Conservation (phyloP, 306 rosid genomes). For the Dalbergia cochinchinensis region DNA sequence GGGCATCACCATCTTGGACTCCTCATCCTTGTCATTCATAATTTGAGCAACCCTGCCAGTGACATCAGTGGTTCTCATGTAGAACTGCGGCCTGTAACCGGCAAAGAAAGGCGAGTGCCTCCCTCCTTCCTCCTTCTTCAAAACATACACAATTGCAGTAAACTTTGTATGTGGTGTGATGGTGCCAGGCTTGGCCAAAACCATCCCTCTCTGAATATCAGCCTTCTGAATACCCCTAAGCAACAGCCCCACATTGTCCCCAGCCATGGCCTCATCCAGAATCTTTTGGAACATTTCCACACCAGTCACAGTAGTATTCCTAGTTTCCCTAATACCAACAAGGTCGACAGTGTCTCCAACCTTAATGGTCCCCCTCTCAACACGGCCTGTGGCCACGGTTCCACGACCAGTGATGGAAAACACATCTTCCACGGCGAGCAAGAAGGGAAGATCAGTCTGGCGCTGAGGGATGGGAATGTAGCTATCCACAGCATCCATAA, state of each 20-base stretch:
- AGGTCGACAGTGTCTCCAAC: conserved; percentile 75
- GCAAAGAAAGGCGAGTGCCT: conserved; percentile 85
- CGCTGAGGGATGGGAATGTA: conserved; percentile 87
- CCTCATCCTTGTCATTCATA: conserved; percentile 89
- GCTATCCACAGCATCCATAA: conserved; percentile 77
- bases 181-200: conserved; percentile 82
- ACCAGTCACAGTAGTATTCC: conserved; percentile 79
- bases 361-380: conserved; percentile 72
- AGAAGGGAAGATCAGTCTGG: conserved; percentile 81
- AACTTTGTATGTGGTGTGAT: conserved; percentile 89
- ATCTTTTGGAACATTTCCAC: conserved; percentile 94
- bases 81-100: conserved; percentile 88
- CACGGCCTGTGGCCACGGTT: conserved; percentile 87
- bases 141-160: conserved; percentile 76
- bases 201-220: conserved; percentile 94
- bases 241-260: conserved; percentile 84
- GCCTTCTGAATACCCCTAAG: conserved; percentile 82
- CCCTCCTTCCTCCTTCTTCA: conserved; percentile 94
- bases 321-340: conserved; percentile 77
- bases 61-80: conserved; percentile 93
- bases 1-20: conserved; percentile 94
- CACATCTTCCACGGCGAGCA: conserved; percentile 83
- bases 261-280: conserved; percentile 88
- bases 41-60: conserved; percentile 75
- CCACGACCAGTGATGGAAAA: conserved; percentile 91